A percentile compares a stretch with the other conserved stretches of the same genome.
Evolutionary conservation across 768 basidiomycete species (phyloP).

Genomic region (Collybia sordida): DNA sequence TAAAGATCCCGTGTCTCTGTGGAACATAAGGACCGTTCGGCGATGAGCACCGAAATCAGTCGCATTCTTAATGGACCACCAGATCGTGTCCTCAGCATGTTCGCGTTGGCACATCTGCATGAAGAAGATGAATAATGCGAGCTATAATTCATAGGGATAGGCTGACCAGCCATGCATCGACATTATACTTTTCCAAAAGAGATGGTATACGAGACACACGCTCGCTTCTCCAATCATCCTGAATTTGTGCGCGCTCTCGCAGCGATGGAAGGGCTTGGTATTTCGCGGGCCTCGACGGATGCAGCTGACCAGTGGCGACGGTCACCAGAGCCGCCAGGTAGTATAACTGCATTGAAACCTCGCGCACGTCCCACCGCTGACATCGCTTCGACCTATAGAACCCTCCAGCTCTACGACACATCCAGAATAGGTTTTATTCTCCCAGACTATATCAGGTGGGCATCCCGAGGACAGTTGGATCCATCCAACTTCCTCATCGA

Average conservation of each 20-base stretch:
- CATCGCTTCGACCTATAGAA: not conserved
- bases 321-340: not conserved
- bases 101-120: conserved; percentile 46
- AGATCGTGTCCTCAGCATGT: conserved; percentile 54
- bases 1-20: conserved; percentile 38
- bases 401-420: not conserved
- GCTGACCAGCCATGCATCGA: conserved; percentile 41
- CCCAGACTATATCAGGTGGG: too few species aligned
- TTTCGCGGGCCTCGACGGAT: conserved; percentile 27
- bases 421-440: too few species aligned
- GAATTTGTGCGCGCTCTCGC: conserved; percentile 37
- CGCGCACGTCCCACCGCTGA: too few species aligned
- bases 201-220: conserved; percentile 40
- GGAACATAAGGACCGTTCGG: conserved; percentile 49
- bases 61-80: conserved; percentile 50
- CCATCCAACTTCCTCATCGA: too few species aligned
- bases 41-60: conserved; percentile 49
- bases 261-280: conserved; percentile 37
- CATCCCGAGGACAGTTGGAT: too few species aligned
- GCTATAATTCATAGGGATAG: not conserved
- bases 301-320: conserved; percentile 17
- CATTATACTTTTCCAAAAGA: conserved; percentile 40
- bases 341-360: too few species aligned
- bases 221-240: conserved; percentile 39
- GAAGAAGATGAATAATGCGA: not conserved